Conservation (phyloP, 108 stramenopile species). For the Schizochytrium sp. region DNA sequence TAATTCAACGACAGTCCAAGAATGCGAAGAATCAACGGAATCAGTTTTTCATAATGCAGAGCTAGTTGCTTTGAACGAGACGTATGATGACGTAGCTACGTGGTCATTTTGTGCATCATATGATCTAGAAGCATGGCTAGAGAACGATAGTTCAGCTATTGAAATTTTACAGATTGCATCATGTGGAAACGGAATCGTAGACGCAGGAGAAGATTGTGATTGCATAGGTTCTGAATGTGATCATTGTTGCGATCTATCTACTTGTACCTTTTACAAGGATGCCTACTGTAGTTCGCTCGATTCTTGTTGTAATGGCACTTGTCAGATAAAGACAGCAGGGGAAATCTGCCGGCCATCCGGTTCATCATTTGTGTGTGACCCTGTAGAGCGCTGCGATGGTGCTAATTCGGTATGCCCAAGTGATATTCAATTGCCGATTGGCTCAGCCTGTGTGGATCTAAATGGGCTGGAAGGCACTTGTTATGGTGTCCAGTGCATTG, state of each 20-base stretch:
- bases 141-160: background rate
- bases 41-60: too few species aligned
- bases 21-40: too few species aligned
- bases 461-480: background rate
- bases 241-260: constrained; percentile 10
- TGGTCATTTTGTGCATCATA: background rate
- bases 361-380: background rate
- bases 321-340: background rate
- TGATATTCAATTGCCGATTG: background rate
- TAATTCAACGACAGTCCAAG: too few species aligned
- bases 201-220: constrained; percentile 32
- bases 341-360: background rate
- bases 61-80: too few species aligned
- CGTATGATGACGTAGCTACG: too few species aligned
- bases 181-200: constrained; percentile 33
- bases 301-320: background rate
- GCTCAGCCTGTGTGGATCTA: background rate
- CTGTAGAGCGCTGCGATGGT: background rate
- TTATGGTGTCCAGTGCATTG: background rate
- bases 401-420: background rate
- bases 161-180: background rate
- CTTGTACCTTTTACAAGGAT: background rate
- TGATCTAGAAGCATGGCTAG: background rate
- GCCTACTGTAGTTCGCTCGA: background rate
- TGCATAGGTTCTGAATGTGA: constrained; percentile 35